Base-by-base conservation (phyloP, 208 protist genomes). In the Leishmania tarentolae region DNA sequence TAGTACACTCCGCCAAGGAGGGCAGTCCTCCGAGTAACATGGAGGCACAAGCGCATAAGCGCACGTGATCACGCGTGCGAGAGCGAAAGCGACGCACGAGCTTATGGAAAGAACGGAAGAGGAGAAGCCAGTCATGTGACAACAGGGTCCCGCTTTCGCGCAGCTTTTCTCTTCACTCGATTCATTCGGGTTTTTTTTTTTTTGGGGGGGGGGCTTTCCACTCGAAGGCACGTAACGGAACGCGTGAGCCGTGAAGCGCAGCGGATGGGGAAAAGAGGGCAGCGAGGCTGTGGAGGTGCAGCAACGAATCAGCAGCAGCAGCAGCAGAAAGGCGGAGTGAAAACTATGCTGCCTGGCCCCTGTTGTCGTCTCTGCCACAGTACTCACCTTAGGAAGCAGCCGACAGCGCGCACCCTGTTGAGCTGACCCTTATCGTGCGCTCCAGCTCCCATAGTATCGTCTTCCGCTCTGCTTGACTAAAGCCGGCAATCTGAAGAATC, bases 361-460 rank as follows among this genome's bases (percentile, higher is more conserved):
- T 63, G 57, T 8, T 28, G 57, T 15, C 57, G 57, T 13, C 57
- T 31, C 61, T 0, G 28, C 61, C 2, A n/a, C 24, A 68, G 61
- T 37, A 8, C n/a, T 53, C 15, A 21, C 50, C 50, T 68, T 4
- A 68, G 63, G 63, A 13, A 17, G 63, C 63, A 68, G 9, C 28
- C 17, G 42, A 50, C 68, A 52, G 21, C 8, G 77, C 50, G 71
- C 47, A 87, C 47, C 70, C 74, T 31, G 86, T 83, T 40, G 81
- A 93, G 21, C 53, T 89, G 28, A 65, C 69, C 21, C 75, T 81
- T 40, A 77, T 82, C 82, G 76, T 81, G 35, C 70, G 82, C 83
- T 82, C 84, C 59, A 85, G 81, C 83, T 85, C 84, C 90, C 84
- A 93, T 21, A 76, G 66, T 61, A 89, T 85, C 50, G 80, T 78